Conservation (phyloP, 1,284 basidiomycete genomes). For the Apiotrichum veenhuisii region DNA sequence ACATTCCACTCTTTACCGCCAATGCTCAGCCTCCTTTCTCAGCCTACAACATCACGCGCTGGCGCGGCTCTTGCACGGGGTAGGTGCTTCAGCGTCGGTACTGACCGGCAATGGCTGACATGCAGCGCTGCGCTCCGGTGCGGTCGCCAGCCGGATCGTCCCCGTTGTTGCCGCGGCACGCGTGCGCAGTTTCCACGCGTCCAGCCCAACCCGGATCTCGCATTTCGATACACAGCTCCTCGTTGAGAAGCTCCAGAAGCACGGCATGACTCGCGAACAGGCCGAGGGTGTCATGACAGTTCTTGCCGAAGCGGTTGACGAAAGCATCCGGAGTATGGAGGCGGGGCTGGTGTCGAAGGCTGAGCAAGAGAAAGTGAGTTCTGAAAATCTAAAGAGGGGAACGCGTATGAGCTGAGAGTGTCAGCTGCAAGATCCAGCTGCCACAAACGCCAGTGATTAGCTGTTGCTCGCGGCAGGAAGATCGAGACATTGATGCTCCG, state of each 20-base stretch:
- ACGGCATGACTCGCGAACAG: slow-evolving; percentile 80
- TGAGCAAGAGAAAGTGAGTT: slow-evolving; percentile 83
- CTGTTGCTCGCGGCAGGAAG: no score
- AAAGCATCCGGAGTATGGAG: slow-evolving; percentile 89
- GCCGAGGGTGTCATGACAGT: slow-evolving; percentile 93
- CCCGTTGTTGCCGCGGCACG: background rate
- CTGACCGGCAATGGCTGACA: background rate
- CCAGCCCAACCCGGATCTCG: slow-evolving; percentile 8
- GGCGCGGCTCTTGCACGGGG: slow-evolving; percentile 30
- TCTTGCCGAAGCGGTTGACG: slow-evolving; percentile 90
- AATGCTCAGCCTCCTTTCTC: slow-evolving; percentile 29
- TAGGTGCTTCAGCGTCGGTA: slow-evolving; percentile 12
- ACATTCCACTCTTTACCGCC: background rate
- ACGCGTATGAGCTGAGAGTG: background rate
- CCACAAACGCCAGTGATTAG: no score
- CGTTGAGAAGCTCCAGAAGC: slow-evolving; percentile 78
- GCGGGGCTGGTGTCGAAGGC: slow-evolving; percentile 88
- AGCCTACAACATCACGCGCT: slow-evolving; percentile 32
- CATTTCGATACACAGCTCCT: slow-evolving; percentile 95
- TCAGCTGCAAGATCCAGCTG: no score
- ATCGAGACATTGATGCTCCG: no score
- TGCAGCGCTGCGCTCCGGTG: slow-evolving; percentile 2
- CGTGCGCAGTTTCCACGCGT: slow-evolving; percentile 16
- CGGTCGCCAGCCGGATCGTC: background rate
- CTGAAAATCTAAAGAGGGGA: background rate